These are phyloP conservation scores for Mycena albidolilacea DNA, from an alignment of 768 basidiomycete genomes.

Conservation along the genomic window DNA sequence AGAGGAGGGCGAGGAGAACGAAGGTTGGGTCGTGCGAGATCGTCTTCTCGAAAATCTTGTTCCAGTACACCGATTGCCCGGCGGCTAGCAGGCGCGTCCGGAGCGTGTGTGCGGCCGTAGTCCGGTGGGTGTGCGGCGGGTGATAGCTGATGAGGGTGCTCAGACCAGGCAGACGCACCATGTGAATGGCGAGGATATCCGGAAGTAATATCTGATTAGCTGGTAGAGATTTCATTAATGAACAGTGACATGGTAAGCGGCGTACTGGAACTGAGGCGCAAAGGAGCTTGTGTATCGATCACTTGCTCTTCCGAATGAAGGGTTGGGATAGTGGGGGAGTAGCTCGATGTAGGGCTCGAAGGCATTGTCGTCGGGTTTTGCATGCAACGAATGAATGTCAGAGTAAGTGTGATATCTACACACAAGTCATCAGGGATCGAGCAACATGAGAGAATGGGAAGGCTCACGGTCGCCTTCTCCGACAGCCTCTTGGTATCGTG, in stretches of 20 bases:
- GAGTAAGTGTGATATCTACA: slow-evolving; percentile 70
- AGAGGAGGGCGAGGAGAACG: slow-evolving; percentile 65
- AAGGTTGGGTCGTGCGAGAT: slow-evolving; percentile 65
- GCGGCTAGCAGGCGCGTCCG: slow-evolving; percentile 55
- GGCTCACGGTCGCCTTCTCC: slow-evolving; percentile 55
- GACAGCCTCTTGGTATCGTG: slow-evolving; percentile 67
- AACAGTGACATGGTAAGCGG: background rate
- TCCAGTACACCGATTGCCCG: slow-evolving; percentile 62
- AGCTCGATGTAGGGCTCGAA: slow-evolving; percentile 41
- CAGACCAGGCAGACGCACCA: slow-evolving; percentile 58
- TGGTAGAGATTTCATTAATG: slow-evolving; percentile 28
- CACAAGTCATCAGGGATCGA: background rate
- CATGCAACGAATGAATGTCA: slow-evolving; percentile 66
- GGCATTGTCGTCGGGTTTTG: slow-evolving; percentile 46
- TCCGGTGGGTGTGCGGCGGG: slow-evolving; percentile 48
- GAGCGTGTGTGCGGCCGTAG: slow-evolving; percentile 53
- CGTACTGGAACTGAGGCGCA: slow-evolving; percentile 57
- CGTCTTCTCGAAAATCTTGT: slow-evolving; percentile 55
- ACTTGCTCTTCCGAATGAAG: slow-evolving; percentile 45
- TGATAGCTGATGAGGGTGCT: slow-evolving; percentile 65
- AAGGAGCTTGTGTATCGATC: slow-evolving; percentile 69
- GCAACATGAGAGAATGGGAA: background rate
- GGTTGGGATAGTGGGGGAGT: slow-evolving; percentile 29
- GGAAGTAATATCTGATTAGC: slow-evolving; percentile 54
- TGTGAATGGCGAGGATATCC: slow-evolving; percentile 69